These are phyloP conservation scores for Thuidium tamariscinum DNA, from an alignment of 225 moss, liverwort and hornwort species.

Conservation along the genomic window DNA sequence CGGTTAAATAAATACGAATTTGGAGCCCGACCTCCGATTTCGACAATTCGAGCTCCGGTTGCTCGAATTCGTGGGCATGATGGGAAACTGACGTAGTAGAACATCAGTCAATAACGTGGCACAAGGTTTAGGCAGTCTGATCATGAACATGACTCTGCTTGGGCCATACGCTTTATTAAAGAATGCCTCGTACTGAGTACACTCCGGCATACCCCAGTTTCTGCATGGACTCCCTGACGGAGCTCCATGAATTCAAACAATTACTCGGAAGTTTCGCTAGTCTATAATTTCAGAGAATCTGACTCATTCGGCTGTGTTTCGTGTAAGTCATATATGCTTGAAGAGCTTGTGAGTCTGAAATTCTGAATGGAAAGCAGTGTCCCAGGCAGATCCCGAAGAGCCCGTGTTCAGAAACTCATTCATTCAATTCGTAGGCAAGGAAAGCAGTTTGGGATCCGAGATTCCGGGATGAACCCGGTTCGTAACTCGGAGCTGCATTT, in stretches of 20 bases:
- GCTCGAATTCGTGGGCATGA: too few species aligned
- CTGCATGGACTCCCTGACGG: background rate
- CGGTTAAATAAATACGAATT: background rate
- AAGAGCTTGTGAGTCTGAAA: background rate
- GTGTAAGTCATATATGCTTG: too few species aligned
- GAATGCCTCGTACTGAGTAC: conserved; percentile 19
- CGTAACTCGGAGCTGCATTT: background rate
- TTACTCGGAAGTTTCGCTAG: background rate
- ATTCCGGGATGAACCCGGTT: background rate
- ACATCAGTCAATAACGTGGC: too few species aligned
- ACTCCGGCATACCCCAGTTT: background rate
- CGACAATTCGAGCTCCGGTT: background rate
- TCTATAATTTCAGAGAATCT: too few species aligned
- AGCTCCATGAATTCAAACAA: background rate
- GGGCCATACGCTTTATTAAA: background rate
- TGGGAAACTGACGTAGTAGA: too few species aligned
- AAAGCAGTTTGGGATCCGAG: background rate
- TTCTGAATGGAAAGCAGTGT: too few species aligned
- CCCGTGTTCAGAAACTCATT: background rate
- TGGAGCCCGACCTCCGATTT: background rate
- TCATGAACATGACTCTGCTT: too few species aligned
- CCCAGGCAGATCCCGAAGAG: background rate
- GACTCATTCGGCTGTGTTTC: background rate
- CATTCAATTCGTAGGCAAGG: background rate
- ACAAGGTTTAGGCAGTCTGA: too few species aligned